A percentile compares a stretch with the other conserved stretches of the same genome.
Conservation (phyloP, 768 basidiomycete species). For the Amanita inopinata region DNA sequence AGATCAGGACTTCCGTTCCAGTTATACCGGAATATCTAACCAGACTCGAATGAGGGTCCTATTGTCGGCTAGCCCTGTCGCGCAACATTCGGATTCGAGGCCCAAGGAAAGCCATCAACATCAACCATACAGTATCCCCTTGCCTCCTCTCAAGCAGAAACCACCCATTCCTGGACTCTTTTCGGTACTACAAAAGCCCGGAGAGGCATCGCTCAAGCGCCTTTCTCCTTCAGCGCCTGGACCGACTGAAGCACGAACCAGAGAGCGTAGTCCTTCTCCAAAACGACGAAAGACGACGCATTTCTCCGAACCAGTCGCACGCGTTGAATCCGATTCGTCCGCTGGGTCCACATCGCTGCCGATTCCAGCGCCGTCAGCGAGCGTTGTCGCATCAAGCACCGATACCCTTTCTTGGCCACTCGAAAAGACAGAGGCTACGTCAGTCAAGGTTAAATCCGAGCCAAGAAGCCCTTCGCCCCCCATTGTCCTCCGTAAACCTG, state of each 20-base stretch:
- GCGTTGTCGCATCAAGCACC: neutral
- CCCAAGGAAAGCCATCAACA: no score
- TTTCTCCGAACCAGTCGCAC: no score
- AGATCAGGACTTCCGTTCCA: no score
- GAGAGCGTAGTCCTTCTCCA: neutral
- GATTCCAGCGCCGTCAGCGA: neutral
- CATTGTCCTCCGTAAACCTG: neutral
- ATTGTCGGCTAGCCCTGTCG: no score
- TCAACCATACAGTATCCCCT: neutral
- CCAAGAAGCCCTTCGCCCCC: slow-evolving; percentile 3
- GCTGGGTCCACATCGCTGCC: neutral
- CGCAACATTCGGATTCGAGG: no score
- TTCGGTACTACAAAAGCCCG: no score
- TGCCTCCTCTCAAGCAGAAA: neutral
- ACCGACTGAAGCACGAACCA: neutral
- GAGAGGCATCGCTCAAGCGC: no score
- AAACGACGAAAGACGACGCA: slow-evolving; percentile 4
- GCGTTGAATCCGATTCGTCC: no score
- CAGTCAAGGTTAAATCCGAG: slow-evolving; percentile 1
- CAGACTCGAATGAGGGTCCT: no score
- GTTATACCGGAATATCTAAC: no score
- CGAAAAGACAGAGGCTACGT: neutral
- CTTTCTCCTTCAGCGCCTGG: no score
- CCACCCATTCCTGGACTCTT: neutral
- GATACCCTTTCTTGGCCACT: no score